phyloP scores from a whole-genome alignment of 306 rosid genomes.

The Lupinus albus region DNA sequence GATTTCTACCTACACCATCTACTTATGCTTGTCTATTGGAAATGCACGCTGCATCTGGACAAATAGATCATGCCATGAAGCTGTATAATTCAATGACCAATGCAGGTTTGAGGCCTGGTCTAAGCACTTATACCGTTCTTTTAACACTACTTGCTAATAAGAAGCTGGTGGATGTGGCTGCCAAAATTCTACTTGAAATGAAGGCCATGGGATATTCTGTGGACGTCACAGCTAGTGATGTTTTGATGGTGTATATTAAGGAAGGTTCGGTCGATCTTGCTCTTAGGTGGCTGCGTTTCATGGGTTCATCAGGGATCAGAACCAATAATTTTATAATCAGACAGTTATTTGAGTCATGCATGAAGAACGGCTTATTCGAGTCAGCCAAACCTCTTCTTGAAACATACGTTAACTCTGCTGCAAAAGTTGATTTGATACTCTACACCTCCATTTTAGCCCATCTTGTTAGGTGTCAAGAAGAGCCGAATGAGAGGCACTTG shows the following conservation, averaged over 20 bases:
- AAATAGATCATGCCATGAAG: slow-evolving; percentile 88
- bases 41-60: slow-evolving; percentile 92
- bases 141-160: slow-evolving; percentile 81
- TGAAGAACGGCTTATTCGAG: slow-evolving; percentile 80
- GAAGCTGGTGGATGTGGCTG: slow-evolving; percentile 77
- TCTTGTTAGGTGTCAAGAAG: slow-evolving; percentile 94
- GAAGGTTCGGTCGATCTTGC: slow-evolving; percentile 91
- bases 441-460: slow-evolving; percentile 91
- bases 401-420: slow-evolving; percentile 79
- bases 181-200: slow-evolving; percentile 90
- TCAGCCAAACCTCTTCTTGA: slow-evolving; percentile 91
- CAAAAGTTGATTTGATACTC: slow-evolving; percentile 90
- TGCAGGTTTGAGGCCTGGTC: slow-evolving; percentile 84
- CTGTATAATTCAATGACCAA: slow-evolving; percentile 88
- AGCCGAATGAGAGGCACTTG: slow-evolving; percentile 80
- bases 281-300: slow-evolving; percentile 88
- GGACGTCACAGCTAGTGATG: slow-evolving; percentile 91
- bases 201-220: slow-evolving; percentile 90
- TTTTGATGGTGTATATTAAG: slow-evolving; percentile 90
- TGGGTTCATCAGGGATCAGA: slow-evolving; percentile 91
- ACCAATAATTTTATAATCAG: slow-evolving; percentile 86
- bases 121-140: slow-evolving; percentile 80
- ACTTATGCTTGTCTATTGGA: slow-evolving; percentile 87
- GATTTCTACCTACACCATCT: slow-evolving; percentile 92
- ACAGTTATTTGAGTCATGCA: slow-evolving; percentile 91